phyloP scores from a whole-genome alignment of 495 filamentous ascomycete genomes.

The Cercophora newfieldiana region DNA sequence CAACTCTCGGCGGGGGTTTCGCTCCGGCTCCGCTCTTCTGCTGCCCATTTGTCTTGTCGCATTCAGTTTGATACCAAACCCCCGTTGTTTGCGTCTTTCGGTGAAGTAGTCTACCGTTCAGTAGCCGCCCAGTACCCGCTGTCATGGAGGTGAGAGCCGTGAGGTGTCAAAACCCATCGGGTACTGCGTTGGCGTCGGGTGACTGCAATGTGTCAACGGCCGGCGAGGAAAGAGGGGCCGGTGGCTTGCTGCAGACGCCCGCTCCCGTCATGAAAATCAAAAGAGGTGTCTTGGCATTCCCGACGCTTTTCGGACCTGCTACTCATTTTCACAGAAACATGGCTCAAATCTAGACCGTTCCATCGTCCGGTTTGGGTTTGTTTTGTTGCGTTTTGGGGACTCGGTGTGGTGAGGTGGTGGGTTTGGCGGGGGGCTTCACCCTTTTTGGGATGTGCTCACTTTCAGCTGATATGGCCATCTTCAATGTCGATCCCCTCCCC shows the following conservation, averaged over 20 bases:
- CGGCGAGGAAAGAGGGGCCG: background rate
- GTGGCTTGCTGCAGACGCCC: conserved; percentile 3
- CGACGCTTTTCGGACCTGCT: background rate
- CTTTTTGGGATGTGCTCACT: background rate
- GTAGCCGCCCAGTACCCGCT: background rate
- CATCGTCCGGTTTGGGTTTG: background rate
- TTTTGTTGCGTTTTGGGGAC: background rate
- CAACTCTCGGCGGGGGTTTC: background rate
- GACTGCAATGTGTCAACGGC: conserved; percentile 6
- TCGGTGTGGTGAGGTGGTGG: background rate
- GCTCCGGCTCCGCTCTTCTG: background rate
- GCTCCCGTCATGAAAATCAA: background rate
- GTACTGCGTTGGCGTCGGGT: conserved; percentile 8
- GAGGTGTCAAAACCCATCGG: background rate
- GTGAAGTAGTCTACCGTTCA: background rate
- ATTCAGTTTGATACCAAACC: background rate
- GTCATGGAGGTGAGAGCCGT: background rate
- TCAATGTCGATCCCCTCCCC: background rate
- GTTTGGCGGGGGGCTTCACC: background rate
- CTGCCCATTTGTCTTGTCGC: background rate
- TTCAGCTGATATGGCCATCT: background rate
- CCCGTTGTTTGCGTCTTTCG: background rate
- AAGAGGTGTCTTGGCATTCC: background rate
- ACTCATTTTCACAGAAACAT: background rate
- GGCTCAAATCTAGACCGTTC: background rate